Base-by-base conservation (phyloP, 306 rosid genomes). In the Malus fusca region DNA sequence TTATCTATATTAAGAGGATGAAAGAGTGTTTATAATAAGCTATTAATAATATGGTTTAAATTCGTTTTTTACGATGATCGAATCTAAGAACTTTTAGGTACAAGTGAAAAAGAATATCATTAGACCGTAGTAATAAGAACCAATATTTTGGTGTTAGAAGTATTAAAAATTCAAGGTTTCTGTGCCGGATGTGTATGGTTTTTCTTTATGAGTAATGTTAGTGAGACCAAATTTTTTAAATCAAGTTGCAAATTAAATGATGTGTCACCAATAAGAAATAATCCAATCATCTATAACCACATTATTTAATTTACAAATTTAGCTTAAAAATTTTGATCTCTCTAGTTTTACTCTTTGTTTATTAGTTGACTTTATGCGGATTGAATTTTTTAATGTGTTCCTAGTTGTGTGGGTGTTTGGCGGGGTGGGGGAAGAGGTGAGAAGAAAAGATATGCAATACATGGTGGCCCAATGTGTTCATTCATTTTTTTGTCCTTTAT, bases 401-500 rank as follows among this genome's bases (percentile, higher is more conserved):
- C 67, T 3, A 26, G 17, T 23, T 4, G 55, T 10, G 65, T 6
- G 40, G 40, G 40, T 6, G 40, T 35, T 6, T 8, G 37, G 37
- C 37, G 37, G 37, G 37, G 37, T 33, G 7, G 40, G 40, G 40
- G 21, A 44, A 31, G 69, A 55, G 56, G 71, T 2, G 9, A 10
- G 4, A 30, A 5, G 30, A 21, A 42, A 12, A 40, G n/a, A 52
- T 2, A 18, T 63, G 19, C 17, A 2, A 10, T 11, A 6, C 10
- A 19, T 4, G 17, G 22, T 62, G 21, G 19, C 48, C 26, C 12
- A 2, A 31, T 5, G 30, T 10, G 9, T 21, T 43, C 64, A 19
- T 58, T 60, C 15, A 0, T 37, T 8, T 2, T 25, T 80, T 84
- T 79, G 90, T 82, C 86, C 75, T 81, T 76, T 19, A 6, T 77